Percentiles rank a stretch among this genome's conserved stretches.
These are phyloP conservation scores for Podila horticola DNA, from an alignment of 192 early-diverging fungal species.

Conservation along the genomic window DNA sequence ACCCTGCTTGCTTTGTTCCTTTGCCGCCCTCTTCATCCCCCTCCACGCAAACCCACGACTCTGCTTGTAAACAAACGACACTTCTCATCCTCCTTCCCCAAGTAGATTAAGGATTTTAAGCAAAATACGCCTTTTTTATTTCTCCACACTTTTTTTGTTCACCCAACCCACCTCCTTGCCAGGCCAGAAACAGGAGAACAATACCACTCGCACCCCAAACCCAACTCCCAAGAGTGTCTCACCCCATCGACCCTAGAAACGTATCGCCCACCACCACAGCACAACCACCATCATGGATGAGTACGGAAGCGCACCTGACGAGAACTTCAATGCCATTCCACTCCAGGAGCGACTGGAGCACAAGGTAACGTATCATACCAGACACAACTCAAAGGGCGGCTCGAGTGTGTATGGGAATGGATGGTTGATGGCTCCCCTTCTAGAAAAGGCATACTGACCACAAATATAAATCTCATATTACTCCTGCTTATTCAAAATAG, in stretches of 20 bases:
- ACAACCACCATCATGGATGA: conserved; percentile 30
- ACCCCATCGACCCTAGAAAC: background rate
- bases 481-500: conserved; percentile 52
- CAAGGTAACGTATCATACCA: conserved; percentile 66
- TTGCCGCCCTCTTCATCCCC: too few species aligned
- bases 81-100: too few species aligned
- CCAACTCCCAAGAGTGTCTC: background rate
- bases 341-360: conserved; percentile 83
- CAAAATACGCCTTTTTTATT: too few species aligned
- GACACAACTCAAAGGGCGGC: conserved; percentile 13
- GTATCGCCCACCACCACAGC: background rate
- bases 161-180: background rate
- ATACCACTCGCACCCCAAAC: background rate
- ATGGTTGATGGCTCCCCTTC: too few species aligned
- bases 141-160: background rate
- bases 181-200: too few species aligned
- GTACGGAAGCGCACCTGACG: conserved; percentile 60
- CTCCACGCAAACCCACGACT: too few species aligned
- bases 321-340: conserved; percentile 81
- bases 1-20: too few species aligned
- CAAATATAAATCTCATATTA: too few species aligned
- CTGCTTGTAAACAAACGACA: too few species aligned
- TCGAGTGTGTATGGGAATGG: background rate
- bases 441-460: background rate
- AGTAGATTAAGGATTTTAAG: too few species aligned